Base-by-base conservation (phyloP, 495 filamentous ascomycete genomes). In the Pseudotulostoma volvatum region DNA sequence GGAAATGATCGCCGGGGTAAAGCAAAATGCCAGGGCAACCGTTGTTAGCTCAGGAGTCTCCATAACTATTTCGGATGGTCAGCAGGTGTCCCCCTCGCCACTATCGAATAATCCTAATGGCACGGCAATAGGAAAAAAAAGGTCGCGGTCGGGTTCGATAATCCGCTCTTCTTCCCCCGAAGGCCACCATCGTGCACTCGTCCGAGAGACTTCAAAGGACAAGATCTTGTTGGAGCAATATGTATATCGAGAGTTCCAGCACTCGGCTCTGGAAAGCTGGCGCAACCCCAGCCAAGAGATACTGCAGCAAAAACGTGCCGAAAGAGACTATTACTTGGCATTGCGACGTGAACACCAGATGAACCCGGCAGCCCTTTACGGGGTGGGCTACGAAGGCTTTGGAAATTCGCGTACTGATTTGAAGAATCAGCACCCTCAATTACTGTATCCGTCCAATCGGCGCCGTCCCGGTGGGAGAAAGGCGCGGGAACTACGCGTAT, bases 311-410 rank as follows among this genome's bases (percentile, higher is more conserved):
- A 71, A 74, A 44, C 64, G 66, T 31, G 51, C 57, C 14, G 74
- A 81, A 48, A 54, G 59, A 13, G 61, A 76, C 31, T 71, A 61
- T 39, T 68, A 68, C 35, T 46, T 70, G 32, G 51, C 63, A 8
- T 38, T 73, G 17, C 61, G 67, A 23, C 63, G 62, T 14, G 60
- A 68, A 37, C 66, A 67, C 31, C 57, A 67, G 23, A 40, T 51
- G 34, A 67, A 79, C 48, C 77, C 79, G 8, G 76, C 63, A 20
- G 65, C 64, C 1, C 53, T 83, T 13, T 82, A 74, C 51, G 90
- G 90, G 31, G 65, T 77, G 40, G 90, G 90, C 37, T 97, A 92
- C 53, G 74, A 69, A 51, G 92, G 87, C 31, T 92, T 83, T 54
- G 90, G 85, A 28, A 97, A 95, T 55, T 74, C 77, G 18, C 67